phyloP scores from a whole-genome alignment of 2,329 filamentous ascomycete genomes.

The Exophiala mesophila region DNA sequence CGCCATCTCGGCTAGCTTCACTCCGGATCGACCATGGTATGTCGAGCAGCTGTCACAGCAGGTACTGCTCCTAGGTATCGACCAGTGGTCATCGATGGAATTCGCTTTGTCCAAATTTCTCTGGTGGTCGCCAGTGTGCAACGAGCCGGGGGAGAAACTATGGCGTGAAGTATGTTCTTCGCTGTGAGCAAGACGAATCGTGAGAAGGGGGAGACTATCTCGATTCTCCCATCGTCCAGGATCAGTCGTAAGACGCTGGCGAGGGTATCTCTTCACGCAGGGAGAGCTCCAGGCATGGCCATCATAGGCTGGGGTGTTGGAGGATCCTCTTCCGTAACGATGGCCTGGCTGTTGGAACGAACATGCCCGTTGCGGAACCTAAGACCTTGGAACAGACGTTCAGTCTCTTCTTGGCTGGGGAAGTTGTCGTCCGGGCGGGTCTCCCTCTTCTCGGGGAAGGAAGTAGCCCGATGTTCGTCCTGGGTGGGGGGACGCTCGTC shows the following conservation, averaged over 20 bases:
- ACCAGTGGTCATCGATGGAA: conserved; percentile 13
- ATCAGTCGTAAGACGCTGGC: not conserved
- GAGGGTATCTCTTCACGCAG: conserved; percentile 7
- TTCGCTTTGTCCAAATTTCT: conserved; percentile 14
- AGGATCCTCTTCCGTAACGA: conserved; percentile 19
- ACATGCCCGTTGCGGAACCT: conserved; percentile 14
- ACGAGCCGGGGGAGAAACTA: conserved; percentile 7
- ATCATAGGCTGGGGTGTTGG: conserved; percentile 10
- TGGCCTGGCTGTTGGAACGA: conserved; percentile 22
- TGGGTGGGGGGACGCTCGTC: conserved; percentile 23
- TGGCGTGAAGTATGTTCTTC: conserved; percentile 14
- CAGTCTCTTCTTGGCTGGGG: conserved; percentile 26
- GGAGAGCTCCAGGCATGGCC: conserved; percentile 20
- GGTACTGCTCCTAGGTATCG: conserved; percentile 8
- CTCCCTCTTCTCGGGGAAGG: conserved; percentile 15
- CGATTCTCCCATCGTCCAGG: too few relatives aligned
- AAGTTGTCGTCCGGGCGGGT: conserved; percentile 24
- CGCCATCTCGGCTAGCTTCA: conserved; percentile 14
- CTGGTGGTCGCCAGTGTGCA: conserved; percentile 22
- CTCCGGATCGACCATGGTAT: conserved; percentile 12
- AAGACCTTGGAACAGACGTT: conserved; percentile 21
- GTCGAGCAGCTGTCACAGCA: conserved; percentile 12
- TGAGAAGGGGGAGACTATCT: too few relatives aligned
- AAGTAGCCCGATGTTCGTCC: conserved; percentile 17
- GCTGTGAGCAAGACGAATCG: too few relatives aligned